Base-by-base conservation (phyloP, 164 flowering plant species). In the Nelumbo lutea region DNA sequence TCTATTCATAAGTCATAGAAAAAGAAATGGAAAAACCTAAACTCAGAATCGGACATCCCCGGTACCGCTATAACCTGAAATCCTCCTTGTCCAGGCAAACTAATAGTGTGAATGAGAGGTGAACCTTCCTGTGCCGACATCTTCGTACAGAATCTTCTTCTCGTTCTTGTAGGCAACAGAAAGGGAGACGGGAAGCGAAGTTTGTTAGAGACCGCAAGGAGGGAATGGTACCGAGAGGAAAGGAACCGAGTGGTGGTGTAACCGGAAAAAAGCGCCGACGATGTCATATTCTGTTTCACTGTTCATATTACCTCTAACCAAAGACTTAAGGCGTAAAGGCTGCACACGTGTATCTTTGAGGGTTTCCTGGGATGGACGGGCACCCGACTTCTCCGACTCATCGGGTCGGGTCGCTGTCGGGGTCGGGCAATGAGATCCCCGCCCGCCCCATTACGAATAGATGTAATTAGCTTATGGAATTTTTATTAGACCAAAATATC, bases 11-110 rank as follows among this genome's bases (percentile, higher is more conserved):
- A 9, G 47, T 48, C 6, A 6, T 27, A 3, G 8, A 62, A n/a
- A 15, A 53, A 11, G 52, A 43, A 61, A 9, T 40, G 5, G 63
- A 61, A 59, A 73, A 42, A 60, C 98, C 91, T 85, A 88, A 93
- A 93, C 5, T 90, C 85, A n/a, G 89, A 62, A 11, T 78, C 77
- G 27, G 93, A 79, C 64, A 93, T 67, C 0, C 90, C 93, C 5
- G 87, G 83, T 1, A 87, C 87, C 27, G 98, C 93, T 0, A 80
- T 79, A 66, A 93, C 65, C 15, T 77, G 75, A 39, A 93, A 86
- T 52, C 89, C 81, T 48, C 76, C 76, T 47, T 68, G 79, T 75
- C 78, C 46, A 41, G 88, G 82, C 65, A 93, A 72, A 44, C 74
- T 70, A 75, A 92, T 75, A 46, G 83, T 74, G 72, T 77, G 86